Base-by-base conservation (phyloP, 306 rosid species). In the Glycine tomentella region DNA sequence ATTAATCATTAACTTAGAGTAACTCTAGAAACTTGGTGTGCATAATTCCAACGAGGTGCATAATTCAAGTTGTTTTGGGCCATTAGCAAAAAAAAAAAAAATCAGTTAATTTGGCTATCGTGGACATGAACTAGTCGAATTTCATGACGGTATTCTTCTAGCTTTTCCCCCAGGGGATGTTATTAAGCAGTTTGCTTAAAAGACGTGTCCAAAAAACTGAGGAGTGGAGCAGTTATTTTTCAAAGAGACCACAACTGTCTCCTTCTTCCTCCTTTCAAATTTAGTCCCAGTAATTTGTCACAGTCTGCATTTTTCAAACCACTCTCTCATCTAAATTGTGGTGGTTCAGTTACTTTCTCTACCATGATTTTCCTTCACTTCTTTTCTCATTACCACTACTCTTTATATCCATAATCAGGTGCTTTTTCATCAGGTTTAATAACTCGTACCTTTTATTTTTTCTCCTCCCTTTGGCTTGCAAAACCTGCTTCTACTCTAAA, bases 201-300 rank as follows among this genome's bases (percentile, higher is more conserved):
- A 72, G 83, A 90, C 90, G 86, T 87, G 91, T 80, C 81, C 80
- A 50, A 56, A 71, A 64, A 83, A 45, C 9, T 56, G 76, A 20
- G 45, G 78, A 83, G 89, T 87, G 91, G 91, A 80, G 85, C 75
- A 84, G 92, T 76, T 69, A 45, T 87, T 89, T 89, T 70, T 67
- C 80, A 77, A 76, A 80, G 72, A 50, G 7, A 84, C 84, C 81
- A 55, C 11, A 81, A 87, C 84, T 57, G 86, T 80, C 46, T 20
- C 82, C 48, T 65, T 77, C 63, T 69, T 72, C 70, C 7, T 36
- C 68, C 84, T 65, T 80, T 57, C 81, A 45, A 42, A 63, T 63
- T 1, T 44, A 49, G 74, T 61, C 80, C 73, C 82, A 55, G 59
- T 69, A 68, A 69, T 76, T 59, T 67, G 72, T 44, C 53, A 42